Conservation (phyloP, 2,329 filamentous ascomycete species). For the Verticillium klebahnii region DNA sequence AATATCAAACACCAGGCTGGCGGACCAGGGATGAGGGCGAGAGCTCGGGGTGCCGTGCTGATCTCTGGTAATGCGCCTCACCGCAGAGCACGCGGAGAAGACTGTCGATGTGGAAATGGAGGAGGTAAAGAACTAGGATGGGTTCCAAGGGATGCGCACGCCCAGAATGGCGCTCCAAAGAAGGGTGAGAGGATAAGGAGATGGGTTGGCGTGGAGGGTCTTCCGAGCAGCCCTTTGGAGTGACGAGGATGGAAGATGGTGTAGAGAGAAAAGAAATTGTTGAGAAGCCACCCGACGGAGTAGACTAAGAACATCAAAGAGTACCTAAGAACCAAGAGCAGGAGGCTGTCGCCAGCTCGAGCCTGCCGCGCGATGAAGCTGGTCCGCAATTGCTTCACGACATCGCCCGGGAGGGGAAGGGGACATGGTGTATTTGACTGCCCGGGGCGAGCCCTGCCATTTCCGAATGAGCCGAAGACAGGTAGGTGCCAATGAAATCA, state of each 20-base stretch:
- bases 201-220: background rate
- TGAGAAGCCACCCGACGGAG: background rate
- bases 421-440: no score
- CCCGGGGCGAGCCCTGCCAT: no score
- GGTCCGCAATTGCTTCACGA: no score
- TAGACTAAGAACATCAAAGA: no score
- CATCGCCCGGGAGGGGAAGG: no score
- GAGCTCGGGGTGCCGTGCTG: background rate
- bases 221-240: slow-evolving; percentile 24
- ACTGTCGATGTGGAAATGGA: background rate
- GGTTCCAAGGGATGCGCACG: background rate
- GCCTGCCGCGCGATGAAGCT: no score
- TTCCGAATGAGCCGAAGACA: no score
- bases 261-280: background rate
- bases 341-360: no score
- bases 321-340: no score
- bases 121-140: background rate
- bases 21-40: background rate
- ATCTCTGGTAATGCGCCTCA: background rate
- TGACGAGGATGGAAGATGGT: background rate
- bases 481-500: no score
- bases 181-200: background rate
- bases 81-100: background rate
- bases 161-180: background rate
- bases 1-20: background rate